These are phyloP conservation scores for Amylocystis lapponica DNA, from an alignment of 768 basidiomycete genomes.

Conservation along the genomic window DNA sequence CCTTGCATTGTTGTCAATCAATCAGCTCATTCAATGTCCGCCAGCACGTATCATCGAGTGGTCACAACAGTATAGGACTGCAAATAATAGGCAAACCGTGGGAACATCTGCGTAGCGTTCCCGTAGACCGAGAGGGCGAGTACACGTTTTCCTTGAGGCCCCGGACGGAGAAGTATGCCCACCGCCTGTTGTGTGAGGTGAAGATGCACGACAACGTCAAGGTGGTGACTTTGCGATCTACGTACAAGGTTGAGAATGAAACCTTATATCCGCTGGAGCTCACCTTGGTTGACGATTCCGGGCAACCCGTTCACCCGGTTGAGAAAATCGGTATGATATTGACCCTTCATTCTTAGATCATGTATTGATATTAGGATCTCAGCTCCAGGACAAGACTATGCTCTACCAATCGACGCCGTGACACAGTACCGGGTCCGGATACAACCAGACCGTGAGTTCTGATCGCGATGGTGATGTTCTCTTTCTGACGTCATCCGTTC, in stretches of 20 bases:
- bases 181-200: slow-evolving; percentile 85
- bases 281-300: slow-evolving; percentile 79
- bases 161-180: slow-evolving; percentile 61
- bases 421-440: slow-evolving; percentile 75
- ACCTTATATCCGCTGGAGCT: slow-evolving; percentile 91
- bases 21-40: not conserved
- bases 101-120: slow-evolving; percentile 84
- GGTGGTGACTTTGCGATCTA: slow-evolving; percentile 88
- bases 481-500: too few relatives aligned
- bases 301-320: slow-evolving; percentile 72
- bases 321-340: slow-evolving; percentile 67
- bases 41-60: slow-evolving; percentile 42
- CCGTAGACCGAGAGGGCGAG: slow-evolving; percentile 92
- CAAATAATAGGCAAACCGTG: slow-evolving; percentile 80
- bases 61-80: slow-evolving; percentile 83
- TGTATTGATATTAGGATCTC: not conserved
- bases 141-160: slow-evolving; percentile 85
- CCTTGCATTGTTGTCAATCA: not conserved
- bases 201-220: slow-evolving; percentile 90
- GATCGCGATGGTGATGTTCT: not conserved
- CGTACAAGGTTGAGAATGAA: slow-evolving; percentile 84
- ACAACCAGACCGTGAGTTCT: slow-evolving; percentile 82
- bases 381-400: slow-evolving; percentile 83
- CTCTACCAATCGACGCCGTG: slow-evolving; percentile 87
- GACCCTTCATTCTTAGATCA: not conserved